A percentile compares a stretch with the other conserved stretches of the same genome.
phyloP scores from a whole-genome alignment of 2,329 filamentous ascomycete genomes.

The Penicillium sp. region DNA sequence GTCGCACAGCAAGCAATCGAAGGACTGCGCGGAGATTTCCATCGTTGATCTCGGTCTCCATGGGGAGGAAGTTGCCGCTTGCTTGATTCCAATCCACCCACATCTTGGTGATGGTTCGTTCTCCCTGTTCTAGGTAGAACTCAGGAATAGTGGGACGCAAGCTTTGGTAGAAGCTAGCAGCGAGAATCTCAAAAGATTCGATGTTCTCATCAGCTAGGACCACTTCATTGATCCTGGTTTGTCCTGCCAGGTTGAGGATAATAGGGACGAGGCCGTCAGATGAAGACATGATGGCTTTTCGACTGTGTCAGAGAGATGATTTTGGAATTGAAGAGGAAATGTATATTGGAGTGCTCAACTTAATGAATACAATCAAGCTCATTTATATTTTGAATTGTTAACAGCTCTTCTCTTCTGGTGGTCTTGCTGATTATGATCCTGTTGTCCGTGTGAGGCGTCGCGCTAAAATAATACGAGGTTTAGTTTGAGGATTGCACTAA shows the following conservation, averaged over 20 bases:
- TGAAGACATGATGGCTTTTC: not conserved
- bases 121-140: slow-evolving; percentile 5
- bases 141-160: slow-evolving; percentile 1
- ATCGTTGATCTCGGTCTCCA: slow-evolving; percentile 1
- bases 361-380: not conserved
- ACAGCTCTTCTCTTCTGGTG: not conserved
- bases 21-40: not conserved
- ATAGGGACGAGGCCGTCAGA: not conserved
- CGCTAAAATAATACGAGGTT: slow-evolving; percentile 3
- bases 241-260: slow-evolving; percentile 2
- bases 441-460: not conserved
- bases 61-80: slow-evolving; percentile 1
- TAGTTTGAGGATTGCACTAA: not conserved
- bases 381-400: not conserved
- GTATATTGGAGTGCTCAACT: not conserved
- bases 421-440: not conserved
- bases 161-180: slow-evolving; percentile 2
- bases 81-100: slow-evolving; percentile 6
- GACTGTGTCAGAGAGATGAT: not conserved
- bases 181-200: not conserved
- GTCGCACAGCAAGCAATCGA: slow-evolving; percentile 5
- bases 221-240: slow-evolving; percentile 5
- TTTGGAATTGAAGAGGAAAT: no score
- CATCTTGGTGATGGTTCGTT: slow-evolving; percentile 5
- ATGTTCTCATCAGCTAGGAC: not conserved